A percentile compares a stretch with the other conserved stretches of the same genome.
Evolutionary conservation across 148 eudicot genomes (phyloP).

Genomic region (Fallopia convolvulus): DNA sequence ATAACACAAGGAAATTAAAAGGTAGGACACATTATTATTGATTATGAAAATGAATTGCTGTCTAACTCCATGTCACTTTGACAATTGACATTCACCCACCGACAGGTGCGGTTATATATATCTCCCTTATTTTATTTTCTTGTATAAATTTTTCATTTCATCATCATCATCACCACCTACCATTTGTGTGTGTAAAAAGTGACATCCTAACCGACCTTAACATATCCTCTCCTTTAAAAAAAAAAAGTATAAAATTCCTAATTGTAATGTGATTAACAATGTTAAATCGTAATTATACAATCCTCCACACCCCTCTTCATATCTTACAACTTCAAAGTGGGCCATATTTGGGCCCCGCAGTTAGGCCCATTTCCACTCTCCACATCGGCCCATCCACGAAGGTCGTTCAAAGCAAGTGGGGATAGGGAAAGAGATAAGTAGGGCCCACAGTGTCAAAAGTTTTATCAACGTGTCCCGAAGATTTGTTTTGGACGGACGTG

Average conservation of each 20-base stretch:
- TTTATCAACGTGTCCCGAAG: neutral
- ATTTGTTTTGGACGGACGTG: neutral
- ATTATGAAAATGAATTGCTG: neutral
- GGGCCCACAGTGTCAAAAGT: slow-evolving; percentile 1
- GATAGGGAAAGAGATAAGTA: neutral
- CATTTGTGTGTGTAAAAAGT: neutral
- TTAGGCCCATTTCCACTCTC: neutral
- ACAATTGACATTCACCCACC: neutral
- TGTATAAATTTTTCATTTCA: neutral
- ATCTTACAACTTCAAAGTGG: neutral
- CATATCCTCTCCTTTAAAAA: neutral
- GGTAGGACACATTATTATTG: neutral
- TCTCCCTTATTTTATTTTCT: neutral
- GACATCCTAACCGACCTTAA: slow-evolving; percentile 1
- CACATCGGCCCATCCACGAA: neutral
- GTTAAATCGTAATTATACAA: neutral
- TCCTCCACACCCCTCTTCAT: neutral
- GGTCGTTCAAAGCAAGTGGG: neutral
- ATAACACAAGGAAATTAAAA: neutral
- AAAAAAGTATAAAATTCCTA: neutral
- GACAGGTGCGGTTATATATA: neutral
- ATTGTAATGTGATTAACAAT: neutral
- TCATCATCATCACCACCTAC: neutral
- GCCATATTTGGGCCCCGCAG: neutral
- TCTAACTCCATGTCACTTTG: slow-evolving; percentile 3